Evolutionary conservation across 1,139 yeast genomes (phyloP).

Genomic region (Scheffersomyces insectosa): DNA sequence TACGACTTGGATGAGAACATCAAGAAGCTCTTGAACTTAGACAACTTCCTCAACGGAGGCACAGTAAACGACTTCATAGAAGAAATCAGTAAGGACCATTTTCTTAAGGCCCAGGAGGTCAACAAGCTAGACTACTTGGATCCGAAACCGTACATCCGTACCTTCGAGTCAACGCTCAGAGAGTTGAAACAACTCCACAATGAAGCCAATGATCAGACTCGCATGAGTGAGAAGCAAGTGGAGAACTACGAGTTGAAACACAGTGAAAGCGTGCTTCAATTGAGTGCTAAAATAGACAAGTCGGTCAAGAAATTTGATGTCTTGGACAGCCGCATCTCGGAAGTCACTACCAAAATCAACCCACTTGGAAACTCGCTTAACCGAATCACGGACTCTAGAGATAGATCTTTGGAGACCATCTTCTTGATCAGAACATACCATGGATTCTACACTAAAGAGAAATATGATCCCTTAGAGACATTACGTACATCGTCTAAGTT

Average conservation of each 20-base stretch:
- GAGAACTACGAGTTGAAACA: conserved; percentile 66
- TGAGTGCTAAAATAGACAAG: conserved; percentile 50
- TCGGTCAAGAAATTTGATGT: conserved; percentile 50
- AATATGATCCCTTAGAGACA: conserved; percentile 61
- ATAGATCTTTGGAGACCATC: conserved; percentile 71
- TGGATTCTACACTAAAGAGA: conserved; percentile 63
- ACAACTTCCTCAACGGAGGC: conserved; percentile 68
- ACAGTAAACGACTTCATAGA: conserved; percentile 84
- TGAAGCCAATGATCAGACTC: conserved; percentile 53
- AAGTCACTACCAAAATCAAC: conserved; percentile 62
- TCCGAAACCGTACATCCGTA: conserved; percentile 92
- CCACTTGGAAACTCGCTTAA: conserved; percentile 77
- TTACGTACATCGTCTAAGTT: conserved; percentile 43
- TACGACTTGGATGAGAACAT: conserved; percentile 71
- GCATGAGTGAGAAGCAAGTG: conserved; percentile 54
- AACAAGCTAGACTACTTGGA: conserved; percentile 62
- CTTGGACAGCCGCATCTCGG: conserved; percentile 61
- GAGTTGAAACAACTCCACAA: conserved; percentile 63
- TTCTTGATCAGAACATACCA: conserved; percentile 77
- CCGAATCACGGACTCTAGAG: conserved; percentile 73
- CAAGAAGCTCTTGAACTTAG: conserved; percentile 63
- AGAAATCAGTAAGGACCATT: conserved; percentile 72
- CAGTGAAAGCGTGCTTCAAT: conserved; percentile 60
- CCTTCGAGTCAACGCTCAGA: conserved; percentile 82
- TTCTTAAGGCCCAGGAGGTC: conserved; percentile 55